Evolutionary conservation across 306 rosid species (phyloP), one percentile per base, ranked within the genome.

Genomic region (Fragaria vesca): DNA sequence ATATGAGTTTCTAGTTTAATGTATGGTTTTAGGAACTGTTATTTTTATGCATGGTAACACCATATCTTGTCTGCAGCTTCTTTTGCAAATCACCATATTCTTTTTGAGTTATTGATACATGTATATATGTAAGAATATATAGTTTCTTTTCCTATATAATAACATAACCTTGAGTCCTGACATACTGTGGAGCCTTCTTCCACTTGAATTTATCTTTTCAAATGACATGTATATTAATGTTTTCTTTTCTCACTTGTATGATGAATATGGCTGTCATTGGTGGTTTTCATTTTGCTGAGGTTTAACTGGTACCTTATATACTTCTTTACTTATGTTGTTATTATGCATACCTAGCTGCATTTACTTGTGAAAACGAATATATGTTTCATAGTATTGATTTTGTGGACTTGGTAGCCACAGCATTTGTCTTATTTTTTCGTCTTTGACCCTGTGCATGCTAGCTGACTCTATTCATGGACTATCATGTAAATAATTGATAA

Each of bases 201-300:
- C 61, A 28, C 78, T 73, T 84, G 58, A 73, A 57, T 69, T 48
- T 86, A 40, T 32, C 72, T 79, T 54, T 80, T 52, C 75, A 77
- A 63, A 55, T 75, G 46, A 77, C 81, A 60, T 77, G 63, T 71
- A 71, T 78, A 60, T 72, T 66, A 81, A 62, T 71, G 52, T 79
- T 79, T 70, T 36, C 6, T 47, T 46, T 13, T 62, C 30, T 12
- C 48, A 60, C 46, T 58, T 66, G 67, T 17, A 28, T 66, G 54
- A 40, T 51, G 38, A 4, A n/a, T 65, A 36, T 57, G 67, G 72
- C 30, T 40, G 46, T 61, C 45, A 26, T 8, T 42, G 74, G 36
- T 70, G 15, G 58, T 34, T 48, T 43, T 63, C 36, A 45, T 45
- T 66, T 71, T 79, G 13, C 52, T 68, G n/a, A 4, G 50, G 61